Percentiles rank a stretch among this genome's conserved stretches.
phyloP scores from a whole-genome alignment of 306 rosid species.

The Gillenia trifoliata region DNA sequence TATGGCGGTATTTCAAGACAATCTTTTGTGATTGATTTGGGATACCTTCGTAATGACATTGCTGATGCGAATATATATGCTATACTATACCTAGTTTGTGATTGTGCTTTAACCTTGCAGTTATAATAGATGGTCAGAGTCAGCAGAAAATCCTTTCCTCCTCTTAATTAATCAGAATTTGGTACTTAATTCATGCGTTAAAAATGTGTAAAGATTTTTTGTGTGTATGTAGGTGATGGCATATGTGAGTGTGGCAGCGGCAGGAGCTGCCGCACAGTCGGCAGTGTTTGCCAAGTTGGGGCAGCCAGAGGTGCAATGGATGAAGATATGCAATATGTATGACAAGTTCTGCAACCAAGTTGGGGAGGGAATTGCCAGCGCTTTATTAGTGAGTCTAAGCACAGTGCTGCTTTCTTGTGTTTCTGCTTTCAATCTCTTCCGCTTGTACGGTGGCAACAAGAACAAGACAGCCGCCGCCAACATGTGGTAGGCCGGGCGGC shows the following conservation, averaged over 20 bases:
- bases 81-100: too few relatives aligned
- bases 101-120: too few relatives aligned
- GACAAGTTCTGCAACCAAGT: conserved; percentile 85
- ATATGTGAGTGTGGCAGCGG: conserved; percentile 59
- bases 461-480: conserved; percentile 25
- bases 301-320: conserved; percentile 81
- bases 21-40: neutral
- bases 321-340: conserved; percentile 65
- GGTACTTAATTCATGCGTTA: neutral
- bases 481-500: conserved; percentile 27
- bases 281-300: conserved; percentile 69
- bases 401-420: conserved; percentile 61
- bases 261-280: conserved; percentile 59
- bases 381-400: conserved; percentile 53
- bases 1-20: neutral
- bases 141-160: neutral
- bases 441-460: conserved; percentile 62
- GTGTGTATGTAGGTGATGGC: conserved; percentile 61
- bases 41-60: too few relatives aligned
- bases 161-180: neutral
- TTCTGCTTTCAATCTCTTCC: conserved; percentile 85
- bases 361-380: conserved; percentile 70
- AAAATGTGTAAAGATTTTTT: neutral
- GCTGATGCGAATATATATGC: neutral
- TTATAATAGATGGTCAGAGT: too few relatives aligned